These are phyloP conservation scores for Bipolaris sorokiniana DNA, from an alignment of 2,329 filamentous ascomycete species.

Conservation along the genomic window DNA sequence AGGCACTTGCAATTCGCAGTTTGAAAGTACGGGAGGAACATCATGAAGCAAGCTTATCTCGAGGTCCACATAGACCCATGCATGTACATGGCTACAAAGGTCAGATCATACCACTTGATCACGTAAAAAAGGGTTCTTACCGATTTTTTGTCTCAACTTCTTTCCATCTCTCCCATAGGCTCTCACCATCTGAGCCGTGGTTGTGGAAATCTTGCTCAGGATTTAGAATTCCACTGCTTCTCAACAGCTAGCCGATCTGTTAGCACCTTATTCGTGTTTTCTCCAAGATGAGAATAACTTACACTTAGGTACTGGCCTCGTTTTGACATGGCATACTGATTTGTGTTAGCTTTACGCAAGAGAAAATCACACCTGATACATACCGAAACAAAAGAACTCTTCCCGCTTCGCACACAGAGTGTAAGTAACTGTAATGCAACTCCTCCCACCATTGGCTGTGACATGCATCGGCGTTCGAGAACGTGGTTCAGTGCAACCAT, in stretches of 20 bases:
- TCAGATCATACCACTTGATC: not conserved
- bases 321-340: constrained; percentile 8
- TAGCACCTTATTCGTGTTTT: not conserved
- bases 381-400: constrained; percentile 8
- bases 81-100: constrained; percentile 8
- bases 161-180: constrained; percentile 13
- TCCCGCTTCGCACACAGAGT: constrained; percentile 11
- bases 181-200: not conserved
- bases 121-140: not conserved
- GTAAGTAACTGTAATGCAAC: constrained; percentile 10
- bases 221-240: constrained; percentile 4
- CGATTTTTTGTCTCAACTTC: constrained; percentile 9
- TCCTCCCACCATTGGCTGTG: constrained; percentile 8
- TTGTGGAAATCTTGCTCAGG: not conserved
- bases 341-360: not conserved
- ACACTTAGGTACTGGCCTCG: constrained; percentile 12
- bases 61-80: constrained; percentile 14
- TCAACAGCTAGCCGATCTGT: constrained; percentile 1
- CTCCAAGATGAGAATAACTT: not conserved
- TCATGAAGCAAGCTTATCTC: constrained; percentile 11
- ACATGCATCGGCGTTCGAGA: constrained; percentile 12
- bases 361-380: not conserved
- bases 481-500: constrained; percentile 12
- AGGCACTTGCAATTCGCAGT: constrained; percentile 11
- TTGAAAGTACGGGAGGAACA: constrained; percentile 9